phyloP scores from a whole-genome alignment of 2,329 filamentous ascomycete species.

The Rutstroemia sp. region DNA sequence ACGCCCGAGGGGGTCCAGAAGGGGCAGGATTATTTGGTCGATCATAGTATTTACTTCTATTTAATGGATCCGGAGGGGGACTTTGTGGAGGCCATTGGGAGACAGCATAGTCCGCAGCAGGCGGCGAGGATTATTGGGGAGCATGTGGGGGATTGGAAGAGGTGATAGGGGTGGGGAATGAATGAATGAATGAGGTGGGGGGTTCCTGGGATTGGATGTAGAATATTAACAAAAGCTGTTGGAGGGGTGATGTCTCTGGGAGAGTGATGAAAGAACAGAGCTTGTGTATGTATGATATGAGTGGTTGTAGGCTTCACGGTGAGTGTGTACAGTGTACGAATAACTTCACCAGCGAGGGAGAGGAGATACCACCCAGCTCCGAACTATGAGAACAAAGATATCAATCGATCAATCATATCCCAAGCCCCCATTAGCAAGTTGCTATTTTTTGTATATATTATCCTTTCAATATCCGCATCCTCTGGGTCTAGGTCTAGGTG shows the following conservation, averaged over 20 bases:
- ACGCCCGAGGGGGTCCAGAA: conserved; percentile 83
- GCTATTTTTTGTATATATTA: no score
- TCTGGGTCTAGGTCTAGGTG: no score
- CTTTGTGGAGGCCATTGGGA: conserved; percentile 92
- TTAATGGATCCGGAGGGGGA: conserved; percentile 98
- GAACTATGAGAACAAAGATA: no score
- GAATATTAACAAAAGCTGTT: background rate
- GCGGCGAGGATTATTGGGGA: conserved; percentile 77
- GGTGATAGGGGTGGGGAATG: background rate
- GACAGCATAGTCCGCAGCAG: conserved; percentile 86
- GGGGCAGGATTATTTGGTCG: conserved; percentile 93
- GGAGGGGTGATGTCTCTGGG: background rate
- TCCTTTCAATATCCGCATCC: no score
- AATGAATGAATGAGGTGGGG: background rate
- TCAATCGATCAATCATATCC: no score
- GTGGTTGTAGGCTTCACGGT: no score
- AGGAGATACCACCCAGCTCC: no score
- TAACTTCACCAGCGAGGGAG: no score
- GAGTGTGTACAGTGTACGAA: no score
- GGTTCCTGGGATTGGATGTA: background rate
- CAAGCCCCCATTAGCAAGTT: no score
- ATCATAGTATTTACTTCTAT: conserved; percentile 99
- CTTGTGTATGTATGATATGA: no score
- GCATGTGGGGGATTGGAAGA: conserved; percentile 75
- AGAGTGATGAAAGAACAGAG: no score